phyloP scores from a whole-genome alignment of 1,284 basidiomycete species.

The Psilocybe mexicana region DNA sequence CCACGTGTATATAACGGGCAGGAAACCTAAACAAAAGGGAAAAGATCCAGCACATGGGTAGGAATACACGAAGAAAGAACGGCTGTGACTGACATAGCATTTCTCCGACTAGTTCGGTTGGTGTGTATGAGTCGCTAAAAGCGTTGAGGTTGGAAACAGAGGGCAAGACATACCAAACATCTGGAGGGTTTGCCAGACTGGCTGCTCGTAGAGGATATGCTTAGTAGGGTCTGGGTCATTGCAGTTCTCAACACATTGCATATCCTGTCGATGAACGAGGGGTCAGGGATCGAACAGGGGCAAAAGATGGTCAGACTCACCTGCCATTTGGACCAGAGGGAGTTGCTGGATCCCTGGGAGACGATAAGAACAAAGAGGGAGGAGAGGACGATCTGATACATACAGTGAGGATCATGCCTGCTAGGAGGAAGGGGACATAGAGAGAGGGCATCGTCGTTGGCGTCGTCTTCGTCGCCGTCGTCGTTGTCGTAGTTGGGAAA shows the following conservation, averaged over 20 bases:
- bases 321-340: slow-evolving; percentile 82
- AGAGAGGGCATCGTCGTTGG: slow-evolving; percentile 53
- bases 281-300: slow-evolving; percentile 14
- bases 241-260: slow-evolving; percentile 95
- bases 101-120: slow-evolving; percentile 73
- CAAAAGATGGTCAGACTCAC: slow-evolving; percentile 33
- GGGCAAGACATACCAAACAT: slow-evolving; percentile 75
- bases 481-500: slow-evolving; percentile 38
- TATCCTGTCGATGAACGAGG: slow-evolving; percentile 56
- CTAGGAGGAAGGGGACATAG: slow-evolving; percentile 52
- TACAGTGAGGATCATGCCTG: slow-evolving; percentile 81
- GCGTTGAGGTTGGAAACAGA: slow-evolving; percentile 16
- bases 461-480: slow-evolving; percentile 37
- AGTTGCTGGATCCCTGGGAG: slow-evolving; percentile 72
- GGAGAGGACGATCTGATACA: slow-evolving; percentile 16
- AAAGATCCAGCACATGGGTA: slow-evolving; percentile 31
- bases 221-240: slow-evolving; percentile 51
- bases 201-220: slow-evolving; percentile 84
- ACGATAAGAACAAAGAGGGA: slow-evolving; percentile 12
- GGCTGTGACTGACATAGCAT: slow-evolving; percentile 75
- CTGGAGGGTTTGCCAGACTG: slow-evolving; percentile 92
- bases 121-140: slow-evolving; percentile 19
- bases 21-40: slow-evolving; percentile 59
- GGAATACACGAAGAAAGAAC: slow-evolving; percentile 16
- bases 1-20: slow-evolving; percentile 79